phyloP scores from a whole-genome alignment of 1,284 basidiomycete species.

The Pisolithus thermaeus region DNA sequence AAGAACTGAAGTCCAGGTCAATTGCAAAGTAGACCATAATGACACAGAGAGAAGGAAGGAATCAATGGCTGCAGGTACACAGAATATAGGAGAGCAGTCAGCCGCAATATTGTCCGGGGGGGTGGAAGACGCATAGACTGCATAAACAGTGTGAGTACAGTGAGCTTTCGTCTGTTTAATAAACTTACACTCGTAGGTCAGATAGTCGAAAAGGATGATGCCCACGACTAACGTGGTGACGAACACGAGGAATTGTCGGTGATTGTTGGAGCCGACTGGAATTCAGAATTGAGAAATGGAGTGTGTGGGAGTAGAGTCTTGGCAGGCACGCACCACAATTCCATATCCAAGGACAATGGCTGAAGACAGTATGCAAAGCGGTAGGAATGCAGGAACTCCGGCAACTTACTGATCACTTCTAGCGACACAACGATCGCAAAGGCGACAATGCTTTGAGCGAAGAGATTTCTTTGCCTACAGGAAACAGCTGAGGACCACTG shows the following conservation, averaged over 20 bases:
- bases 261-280: constrained; percentile 89
- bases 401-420: constrained; percentile 82
- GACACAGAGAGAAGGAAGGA: constrained; percentile 81
- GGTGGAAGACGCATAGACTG: constrained; percentile 48
- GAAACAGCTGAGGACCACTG: background rate
- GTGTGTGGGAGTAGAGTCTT: background rate
- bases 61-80: constrained; percentile 66
- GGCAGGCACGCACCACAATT: constrained; percentile 72
- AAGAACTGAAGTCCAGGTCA: constrained; percentile 89
- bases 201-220: constrained; percentile 75
- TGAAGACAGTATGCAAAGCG: constrained; percentile 27
- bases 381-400: background rate
- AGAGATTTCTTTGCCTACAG: constrained; percentile 80
- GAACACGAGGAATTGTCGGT: constrained; percentile 92
- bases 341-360: constrained; percentile 99
- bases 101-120: constrained; percentile 42
- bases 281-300: constrained; percentile 3
- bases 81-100: constrained; percentile 66
- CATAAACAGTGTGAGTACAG: background rate
- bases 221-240: constrained; percentile 81
- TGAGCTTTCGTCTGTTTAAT: constrained; percentile 2
- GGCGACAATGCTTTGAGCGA: constrained; percentile 91
- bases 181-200: constrained; percentile 73
- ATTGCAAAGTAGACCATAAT: constrained; percentile 84
- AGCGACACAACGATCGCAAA: constrained; percentile 87